A percentile compares a stretch with the other conserved stretches of the same genome.
Conservation (phyloP, 73 alveolate species). For the Uronychia binucleata region DNA sequence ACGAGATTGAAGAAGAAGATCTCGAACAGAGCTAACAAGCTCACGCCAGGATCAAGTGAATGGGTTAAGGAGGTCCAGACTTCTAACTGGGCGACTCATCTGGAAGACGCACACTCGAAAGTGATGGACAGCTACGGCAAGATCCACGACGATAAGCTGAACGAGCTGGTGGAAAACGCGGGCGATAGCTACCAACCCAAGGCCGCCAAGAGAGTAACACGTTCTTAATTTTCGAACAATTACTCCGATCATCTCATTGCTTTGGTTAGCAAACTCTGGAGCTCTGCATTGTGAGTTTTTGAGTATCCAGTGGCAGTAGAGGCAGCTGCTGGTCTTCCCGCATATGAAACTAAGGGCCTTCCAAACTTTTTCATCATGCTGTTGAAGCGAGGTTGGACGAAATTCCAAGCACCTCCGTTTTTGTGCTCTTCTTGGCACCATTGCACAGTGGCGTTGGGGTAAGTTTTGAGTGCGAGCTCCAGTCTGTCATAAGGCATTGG, state of each 20-base stretch:
- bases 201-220: constrained; percentile 25
- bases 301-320: constrained; percentile 91
- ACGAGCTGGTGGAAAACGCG: constrained; percentile 44
- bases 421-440: constrained; percentile 89
- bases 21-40: constrained; percentile 7
- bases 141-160: constrained; percentile 45
- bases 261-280: constrained; percentile 51
- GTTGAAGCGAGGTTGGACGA: constrained; percentile 74
- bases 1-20: constrained; percentile 59
- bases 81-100: constrained; percentile 72
- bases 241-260: constrained; percentile 43
- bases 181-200: constrained; percentile 55
- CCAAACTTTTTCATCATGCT: constrained; percentile 37
- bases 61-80: constrained; percentile 57
- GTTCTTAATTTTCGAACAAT: background rate
- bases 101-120: constrained; percentile 72
- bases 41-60: constrained; percentile 34
- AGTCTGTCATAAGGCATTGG: constrained; percentile 96
- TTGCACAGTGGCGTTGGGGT: constrained; percentile 70
- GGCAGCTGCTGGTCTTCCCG: constrained; percentile 78
- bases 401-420: constrained; percentile 77
- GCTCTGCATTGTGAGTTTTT: constrained; percentile 69
- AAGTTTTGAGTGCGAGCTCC: constrained; percentile 49
- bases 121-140: constrained; percentile 58
- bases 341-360: constrained; percentile 40